Conservation (phyloP, 2,329 filamentous ascomycete species). For the Parasarocladium wereldwijsianum region DNA sequence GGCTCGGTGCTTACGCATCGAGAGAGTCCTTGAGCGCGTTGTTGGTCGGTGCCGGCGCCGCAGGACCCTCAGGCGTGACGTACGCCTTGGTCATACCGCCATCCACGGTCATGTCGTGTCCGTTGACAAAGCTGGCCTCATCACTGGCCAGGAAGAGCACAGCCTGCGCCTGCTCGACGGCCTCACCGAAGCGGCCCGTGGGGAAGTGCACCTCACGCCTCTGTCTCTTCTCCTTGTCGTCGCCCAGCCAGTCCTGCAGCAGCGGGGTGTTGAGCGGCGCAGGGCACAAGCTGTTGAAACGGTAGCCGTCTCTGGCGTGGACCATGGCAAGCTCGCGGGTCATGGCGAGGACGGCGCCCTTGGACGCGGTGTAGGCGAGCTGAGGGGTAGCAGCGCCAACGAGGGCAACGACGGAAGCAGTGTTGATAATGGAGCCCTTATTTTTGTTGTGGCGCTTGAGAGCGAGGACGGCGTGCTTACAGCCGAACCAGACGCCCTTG, state of each 20-base stretch:
- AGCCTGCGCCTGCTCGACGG: slow-evolving; percentile 83
- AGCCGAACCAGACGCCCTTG: slow-evolving; percentile 95
- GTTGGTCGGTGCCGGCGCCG: slow-evolving; percentile 39
- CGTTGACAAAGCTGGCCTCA: slow-evolving; percentile 81
- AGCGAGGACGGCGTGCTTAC: slow-evolving; percentile 77
- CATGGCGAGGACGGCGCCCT: slow-evolving; percentile 81
- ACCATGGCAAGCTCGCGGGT: slow-evolving; percentile 86
- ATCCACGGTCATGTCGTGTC: slow-evolving; percentile 86
- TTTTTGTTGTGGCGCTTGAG: slow-evolving; percentile 69
- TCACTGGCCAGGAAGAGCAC: slow-evolving; percentile 80
- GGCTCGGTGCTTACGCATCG: neutral
- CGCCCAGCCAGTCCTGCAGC: slow-evolving; percentile 84
- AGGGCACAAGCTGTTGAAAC: slow-evolving; percentile 84
- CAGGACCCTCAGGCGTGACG: slow-evolving; percentile 49
- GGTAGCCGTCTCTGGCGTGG: slow-evolving; percentile 74
- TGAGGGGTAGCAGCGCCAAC: slow-evolving; percentile 80
- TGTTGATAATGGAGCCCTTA: slow-evolving; percentile 78
- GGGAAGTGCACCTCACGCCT: slow-evolving; percentile 85
- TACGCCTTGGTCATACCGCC: slow-evolving; percentile 94
- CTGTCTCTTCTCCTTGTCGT: slow-evolving; percentile 66
- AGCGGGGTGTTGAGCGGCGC: slow-evolving; percentile 86
- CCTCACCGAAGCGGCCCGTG: slow-evolving; percentile 75
- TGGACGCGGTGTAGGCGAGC: slow-evolving; percentile 84
- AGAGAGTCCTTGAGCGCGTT: slow-evolving; percentile 39
- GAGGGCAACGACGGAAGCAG: slow-evolving; percentile 74